Conservation (phyloP, 345 rosid species). For the Carallia brachiata region DNA sequence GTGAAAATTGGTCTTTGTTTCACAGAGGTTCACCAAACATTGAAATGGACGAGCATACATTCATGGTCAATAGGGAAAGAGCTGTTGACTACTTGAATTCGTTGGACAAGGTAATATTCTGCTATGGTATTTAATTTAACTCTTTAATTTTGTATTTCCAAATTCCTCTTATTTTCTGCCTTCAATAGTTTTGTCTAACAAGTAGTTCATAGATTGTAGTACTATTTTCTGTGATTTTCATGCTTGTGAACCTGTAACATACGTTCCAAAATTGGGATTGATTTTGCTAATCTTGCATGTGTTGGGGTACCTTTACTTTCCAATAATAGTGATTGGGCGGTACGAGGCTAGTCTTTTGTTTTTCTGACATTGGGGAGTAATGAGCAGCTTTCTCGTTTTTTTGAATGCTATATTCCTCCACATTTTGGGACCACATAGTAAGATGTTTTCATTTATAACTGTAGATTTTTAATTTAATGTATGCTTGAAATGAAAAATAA, state of each 20-base stretch:
- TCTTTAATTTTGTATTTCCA: background rate
- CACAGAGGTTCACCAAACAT: constrained; percentile 97
- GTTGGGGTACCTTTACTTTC: constrained; percentile 2
- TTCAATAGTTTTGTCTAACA: background rate
- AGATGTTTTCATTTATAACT: background rate
- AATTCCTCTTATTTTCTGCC: background rate
- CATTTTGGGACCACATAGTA: background rate
- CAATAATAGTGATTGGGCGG: constrained; percentile 16
- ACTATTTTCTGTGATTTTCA: background rate
- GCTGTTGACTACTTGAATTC: constrained; percentile 99
- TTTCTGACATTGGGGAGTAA: too few relatives aligned
- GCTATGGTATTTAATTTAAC: too few relatives aligned
- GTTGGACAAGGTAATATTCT: constrained; percentile 65
- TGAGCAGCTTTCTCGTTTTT: constrained; percentile 27
- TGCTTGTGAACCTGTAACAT: too few relatives aligned
- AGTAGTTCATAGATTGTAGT: too few relatives aligned
- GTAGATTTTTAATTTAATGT: too few relatives aligned
- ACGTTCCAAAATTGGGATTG: background rate
- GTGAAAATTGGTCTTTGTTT: background rate
- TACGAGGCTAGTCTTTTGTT: background rate
- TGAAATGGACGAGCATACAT: constrained; percentile 96
- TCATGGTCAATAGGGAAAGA: constrained; percentile 94
- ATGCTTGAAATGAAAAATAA: too few relatives aligned
- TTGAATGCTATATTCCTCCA: constrained; percentile 7
- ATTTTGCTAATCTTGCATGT: background rate